phyloP scores from a whole-genome alignment of 2,329 filamentous ascomycete genomes.

The Monosporascus sp. region DNA sequence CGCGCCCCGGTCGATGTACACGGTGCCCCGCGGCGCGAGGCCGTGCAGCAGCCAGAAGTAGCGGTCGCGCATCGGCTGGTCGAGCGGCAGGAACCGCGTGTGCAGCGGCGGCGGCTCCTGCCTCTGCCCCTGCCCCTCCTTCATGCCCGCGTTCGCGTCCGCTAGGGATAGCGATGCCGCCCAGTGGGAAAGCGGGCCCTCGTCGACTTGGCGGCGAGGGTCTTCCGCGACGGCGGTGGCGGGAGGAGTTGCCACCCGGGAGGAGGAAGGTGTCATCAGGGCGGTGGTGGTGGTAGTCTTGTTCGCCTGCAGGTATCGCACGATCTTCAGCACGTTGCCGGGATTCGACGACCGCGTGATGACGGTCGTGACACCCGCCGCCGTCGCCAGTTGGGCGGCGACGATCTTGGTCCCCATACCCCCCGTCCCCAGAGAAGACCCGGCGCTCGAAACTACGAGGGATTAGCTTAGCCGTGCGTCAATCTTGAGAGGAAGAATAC shows the following conservation, averaged over 20 bases:
- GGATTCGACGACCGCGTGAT: slow-evolving; percentile 93
- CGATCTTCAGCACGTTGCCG: slow-evolving; percentile 84
- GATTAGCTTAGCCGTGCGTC: background rate
- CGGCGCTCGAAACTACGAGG: slow-evolving; percentile 70
- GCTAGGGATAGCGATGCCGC: slow-evolving; percentile 36
- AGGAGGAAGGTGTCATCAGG: slow-evolving; percentile 11
- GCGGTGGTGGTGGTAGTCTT: slow-evolving; percentile 32
- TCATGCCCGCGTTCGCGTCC: no score
- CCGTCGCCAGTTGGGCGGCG: slow-evolving; percentile 84
- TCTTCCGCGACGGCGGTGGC: slow-evolving; percentile 20
- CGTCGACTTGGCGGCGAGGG: slow-evolving; percentile 19
- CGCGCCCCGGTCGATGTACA: slow-evolving; percentile 92
- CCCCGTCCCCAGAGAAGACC: slow-evolving; percentile 84
- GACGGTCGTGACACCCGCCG: slow-evolving; percentile 90
- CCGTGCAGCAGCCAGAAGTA: slow-evolving; percentile 98
- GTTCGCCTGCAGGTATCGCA: slow-evolving; percentile 68
- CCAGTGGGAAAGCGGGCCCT: slow-evolving; percentile 31
- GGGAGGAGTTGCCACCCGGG: slow-evolving; percentile 11
- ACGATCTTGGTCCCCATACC: slow-evolving; percentile 98
- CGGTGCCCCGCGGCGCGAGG: slow-evolving; percentile 78
- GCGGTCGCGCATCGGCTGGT: slow-evolving; percentile 80
- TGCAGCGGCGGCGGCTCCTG: slow-evolving; percentile 59
- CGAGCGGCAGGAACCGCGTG: slow-evolving; percentile 85
- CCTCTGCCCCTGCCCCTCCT: no score
- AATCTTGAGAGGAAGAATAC: slow-evolving; percentile 30